A percentile compares a stretch with the other conserved stretches of the same genome.
Conservation (phyloP, 352 stramenopile genomes). For the Phytopythium kandeliae region DNA sequence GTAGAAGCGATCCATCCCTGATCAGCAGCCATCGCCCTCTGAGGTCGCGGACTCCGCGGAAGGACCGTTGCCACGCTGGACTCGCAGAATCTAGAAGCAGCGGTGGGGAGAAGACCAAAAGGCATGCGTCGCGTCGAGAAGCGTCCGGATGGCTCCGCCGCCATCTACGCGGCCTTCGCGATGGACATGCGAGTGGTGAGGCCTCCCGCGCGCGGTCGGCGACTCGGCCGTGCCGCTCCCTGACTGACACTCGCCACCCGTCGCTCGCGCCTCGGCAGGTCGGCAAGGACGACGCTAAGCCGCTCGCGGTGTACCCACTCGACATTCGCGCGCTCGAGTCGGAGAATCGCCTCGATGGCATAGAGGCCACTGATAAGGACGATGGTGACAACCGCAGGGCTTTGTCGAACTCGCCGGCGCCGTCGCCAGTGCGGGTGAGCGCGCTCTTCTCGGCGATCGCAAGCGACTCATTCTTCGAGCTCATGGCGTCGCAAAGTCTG, state of each 20-base stretch:
- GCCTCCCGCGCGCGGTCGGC: neutral
- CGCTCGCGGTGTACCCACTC: neutral
- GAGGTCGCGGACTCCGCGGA: too few species aligned
- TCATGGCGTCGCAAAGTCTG: slow-evolving; percentile 16
- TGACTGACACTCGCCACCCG: neutral
- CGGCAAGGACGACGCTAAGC: neutral
- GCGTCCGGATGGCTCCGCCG: neutral
- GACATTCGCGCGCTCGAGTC: neutral
- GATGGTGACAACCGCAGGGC: neutral
- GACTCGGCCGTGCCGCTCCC: neutral
- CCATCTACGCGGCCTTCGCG: slow-evolving; percentile 6
- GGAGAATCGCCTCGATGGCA: too few species aligned
- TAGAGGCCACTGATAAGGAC: too few species aligned
- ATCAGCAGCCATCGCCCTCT: too few species aligned
- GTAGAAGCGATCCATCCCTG: too few species aligned
- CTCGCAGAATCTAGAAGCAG: too few species aligned
- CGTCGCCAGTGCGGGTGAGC: neutral
- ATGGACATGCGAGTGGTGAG: slow-evolving; percentile 5
- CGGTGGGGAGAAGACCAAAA: too few species aligned
- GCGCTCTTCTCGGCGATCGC: slow-evolving; percentile 19
- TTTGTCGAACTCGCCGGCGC: neutral
- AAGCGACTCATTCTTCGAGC: slow-evolving; percentile 17
- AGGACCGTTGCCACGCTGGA: too few species aligned
- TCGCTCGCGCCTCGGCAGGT: neutral
- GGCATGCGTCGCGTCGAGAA: neutral